These are phyloP conservation scores for Neurospora sp. DNA, from an alignment of 495 filamentous ascomycete species.

Conservation along the genomic window DNA sequence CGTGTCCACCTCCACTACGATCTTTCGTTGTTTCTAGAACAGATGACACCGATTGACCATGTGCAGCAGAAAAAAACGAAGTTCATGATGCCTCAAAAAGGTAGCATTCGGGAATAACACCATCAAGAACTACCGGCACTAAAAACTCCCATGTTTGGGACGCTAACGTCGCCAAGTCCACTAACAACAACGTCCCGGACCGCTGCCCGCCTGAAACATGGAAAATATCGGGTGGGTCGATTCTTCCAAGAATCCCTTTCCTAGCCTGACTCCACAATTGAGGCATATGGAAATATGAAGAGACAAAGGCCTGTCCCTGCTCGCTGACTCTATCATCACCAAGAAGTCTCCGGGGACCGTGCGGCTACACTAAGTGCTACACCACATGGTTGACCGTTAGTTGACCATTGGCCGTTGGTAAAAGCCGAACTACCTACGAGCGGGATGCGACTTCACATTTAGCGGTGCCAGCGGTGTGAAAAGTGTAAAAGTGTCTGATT, in stretches of 20 bases:
- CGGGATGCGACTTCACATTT: background rate
- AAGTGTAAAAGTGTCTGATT: background rate
- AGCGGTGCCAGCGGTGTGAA: background rate
- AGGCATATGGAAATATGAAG: background rate
- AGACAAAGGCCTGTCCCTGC: background rate
- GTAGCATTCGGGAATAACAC: background rate
- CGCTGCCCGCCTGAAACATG: background rate
- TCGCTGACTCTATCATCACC: background rate
- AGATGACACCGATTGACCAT: background rate
- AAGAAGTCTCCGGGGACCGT: background rate
- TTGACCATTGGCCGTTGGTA: background rate
- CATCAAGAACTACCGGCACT: background rate
- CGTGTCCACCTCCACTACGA: background rate
- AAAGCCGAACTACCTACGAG: background rate
- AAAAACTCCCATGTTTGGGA: background rate
- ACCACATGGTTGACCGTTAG: background rate
- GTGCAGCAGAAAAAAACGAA: background rate
- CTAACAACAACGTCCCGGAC: background rate
- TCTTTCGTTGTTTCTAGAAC: background rate
- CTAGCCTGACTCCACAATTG: background rate
- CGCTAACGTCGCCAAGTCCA: background rate
- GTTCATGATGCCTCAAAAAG: background rate
- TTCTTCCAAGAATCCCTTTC: background rate
- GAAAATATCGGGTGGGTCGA: background rate
- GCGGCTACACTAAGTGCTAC: background rate